These are phyloP conservation scores for Zygoascus biomembranicola DNA, from an alignment of 805 yeast species.

Conservation along the genomic window DNA sequence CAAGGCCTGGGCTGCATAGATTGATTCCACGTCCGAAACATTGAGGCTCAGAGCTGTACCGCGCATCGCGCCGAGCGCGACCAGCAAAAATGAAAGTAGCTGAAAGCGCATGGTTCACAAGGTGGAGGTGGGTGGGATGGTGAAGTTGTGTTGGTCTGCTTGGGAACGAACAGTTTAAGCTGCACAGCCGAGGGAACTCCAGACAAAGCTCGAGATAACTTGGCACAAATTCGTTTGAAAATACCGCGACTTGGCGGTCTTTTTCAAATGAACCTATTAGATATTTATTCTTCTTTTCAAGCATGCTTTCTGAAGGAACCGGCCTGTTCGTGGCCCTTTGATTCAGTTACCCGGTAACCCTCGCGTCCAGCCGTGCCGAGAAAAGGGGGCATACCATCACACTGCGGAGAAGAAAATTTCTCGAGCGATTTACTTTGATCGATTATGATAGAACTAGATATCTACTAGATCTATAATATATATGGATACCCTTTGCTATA, in stretches of 20 bases:
- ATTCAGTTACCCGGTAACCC: neutral
- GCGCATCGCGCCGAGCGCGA: neutral
- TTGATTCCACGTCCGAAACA: conserved; percentile 12
- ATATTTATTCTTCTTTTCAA: too few species aligned
- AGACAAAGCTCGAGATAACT: too few species aligned
- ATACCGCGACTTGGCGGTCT: too few species aligned
- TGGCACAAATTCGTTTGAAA: too few species aligned
- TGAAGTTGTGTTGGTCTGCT: neutral
- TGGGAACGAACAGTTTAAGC: neutral
- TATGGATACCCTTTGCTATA: too few species aligned
- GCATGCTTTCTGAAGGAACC: too few species aligned
- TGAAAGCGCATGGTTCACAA: neutral
- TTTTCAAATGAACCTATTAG: too few species aligned
- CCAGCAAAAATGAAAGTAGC: neutral
- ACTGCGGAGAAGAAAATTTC: too few species aligned
- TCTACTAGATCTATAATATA: too few species aligned
- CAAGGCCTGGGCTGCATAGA: conserved; percentile 44
- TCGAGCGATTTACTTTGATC: too few species aligned
- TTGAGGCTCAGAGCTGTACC: conserved; percentile 12
- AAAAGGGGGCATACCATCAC: neutral
- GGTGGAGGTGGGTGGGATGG: neutral
- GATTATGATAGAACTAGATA: too few species aligned
- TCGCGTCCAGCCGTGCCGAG: neutral
- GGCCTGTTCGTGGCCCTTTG: too few species aligned
- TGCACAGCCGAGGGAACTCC: neutral